These are phyloP conservation scores for Eudorina sp. DNA, from an alignment of 139 green algal genomes.

Conservation along the genomic window DNA sequence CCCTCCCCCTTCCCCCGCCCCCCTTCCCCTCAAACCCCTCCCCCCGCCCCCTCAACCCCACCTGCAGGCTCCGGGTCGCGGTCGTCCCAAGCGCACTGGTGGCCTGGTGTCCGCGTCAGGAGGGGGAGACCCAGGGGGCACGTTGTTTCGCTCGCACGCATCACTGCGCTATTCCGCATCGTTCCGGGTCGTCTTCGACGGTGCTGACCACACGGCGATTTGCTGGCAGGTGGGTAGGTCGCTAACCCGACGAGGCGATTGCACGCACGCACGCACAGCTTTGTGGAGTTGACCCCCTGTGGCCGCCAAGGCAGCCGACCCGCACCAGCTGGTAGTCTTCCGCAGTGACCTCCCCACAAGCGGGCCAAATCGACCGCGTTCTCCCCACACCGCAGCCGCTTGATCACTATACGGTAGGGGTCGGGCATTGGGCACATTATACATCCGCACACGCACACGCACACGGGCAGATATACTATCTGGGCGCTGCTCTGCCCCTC, in stretches of 20 bases:
- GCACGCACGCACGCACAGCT: background rate
- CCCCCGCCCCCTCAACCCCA: background rate
- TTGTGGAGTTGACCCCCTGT: background rate
- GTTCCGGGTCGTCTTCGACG: no score
- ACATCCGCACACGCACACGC: no score
- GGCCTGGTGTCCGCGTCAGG: background rate
- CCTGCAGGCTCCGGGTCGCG: slow-evolving; percentile 23
- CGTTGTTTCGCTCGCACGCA: background rate
- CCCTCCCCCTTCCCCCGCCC: no score
- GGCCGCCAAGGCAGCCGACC: no score
- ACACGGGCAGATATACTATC: background rate
- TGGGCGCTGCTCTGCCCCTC: background rate
- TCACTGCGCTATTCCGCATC: no score
- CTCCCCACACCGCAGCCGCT: no score
- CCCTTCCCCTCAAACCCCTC: no score
- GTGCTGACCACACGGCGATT: no score
- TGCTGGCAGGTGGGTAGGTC: background rate
- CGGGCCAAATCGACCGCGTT: no score
- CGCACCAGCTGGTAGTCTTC: no score
- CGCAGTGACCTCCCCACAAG: no score
- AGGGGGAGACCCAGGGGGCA: background rate
- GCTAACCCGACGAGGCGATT: background rate
- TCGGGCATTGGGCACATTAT: no score
- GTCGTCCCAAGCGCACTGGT: slow-evolving; percentile 21
- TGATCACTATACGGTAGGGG: background rate